Evolutionary conservation across 768 basidiomycete species (phyloP).

Genomic region (Boletus sp.): DNA sequence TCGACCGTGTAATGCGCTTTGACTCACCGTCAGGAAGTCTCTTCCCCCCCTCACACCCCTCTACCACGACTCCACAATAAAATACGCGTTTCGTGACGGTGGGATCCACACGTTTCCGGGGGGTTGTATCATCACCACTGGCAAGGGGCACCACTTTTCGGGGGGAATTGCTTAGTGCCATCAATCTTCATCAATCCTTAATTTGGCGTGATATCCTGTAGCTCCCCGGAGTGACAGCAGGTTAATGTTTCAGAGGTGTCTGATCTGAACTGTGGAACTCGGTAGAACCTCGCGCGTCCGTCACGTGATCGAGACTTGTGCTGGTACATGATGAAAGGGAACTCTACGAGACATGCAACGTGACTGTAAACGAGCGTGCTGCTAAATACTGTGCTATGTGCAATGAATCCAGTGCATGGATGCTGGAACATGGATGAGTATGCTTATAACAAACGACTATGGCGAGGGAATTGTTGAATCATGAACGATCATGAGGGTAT

Average conservation of each 20-base stretch:
- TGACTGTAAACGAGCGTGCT: conserved; percentile 1
- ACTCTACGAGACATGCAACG: conserved; percentile 14
- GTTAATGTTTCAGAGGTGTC: neutral
- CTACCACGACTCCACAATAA: conserved; percentile 86
- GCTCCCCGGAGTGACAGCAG: neutral
- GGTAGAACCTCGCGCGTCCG: conserved; percentile 13
- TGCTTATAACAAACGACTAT: conserved; percentile 14
- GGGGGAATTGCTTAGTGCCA: conserved; percentile 69
- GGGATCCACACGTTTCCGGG: conserved; percentile 38
- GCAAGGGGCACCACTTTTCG: conserved; percentile 72
- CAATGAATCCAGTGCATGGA: conserved; percentile 5
- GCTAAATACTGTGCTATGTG: conserved; percentile 4
- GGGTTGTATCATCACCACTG: conserved; percentile 57
- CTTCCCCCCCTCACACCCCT: conserved; percentile 70
- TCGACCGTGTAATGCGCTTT: neutral
- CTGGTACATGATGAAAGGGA: conserved; percentile 2
- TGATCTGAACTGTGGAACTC: neutral
- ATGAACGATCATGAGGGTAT: conserved; percentile 7
- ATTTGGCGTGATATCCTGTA: neutral
- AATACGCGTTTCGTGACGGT: conserved; percentile 76
- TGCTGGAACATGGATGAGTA: conserved; percentile 14
- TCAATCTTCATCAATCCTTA: conserved; percentile 30
- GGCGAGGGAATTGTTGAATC: neutral
- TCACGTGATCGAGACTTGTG: conserved; percentile 27
- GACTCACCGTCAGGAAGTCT: conserved; percentile 63